phyloP scores from a whole-genome alignment of 2,329 filamentous ascomycete genomes.

The Tothia fuscella region DNA sequence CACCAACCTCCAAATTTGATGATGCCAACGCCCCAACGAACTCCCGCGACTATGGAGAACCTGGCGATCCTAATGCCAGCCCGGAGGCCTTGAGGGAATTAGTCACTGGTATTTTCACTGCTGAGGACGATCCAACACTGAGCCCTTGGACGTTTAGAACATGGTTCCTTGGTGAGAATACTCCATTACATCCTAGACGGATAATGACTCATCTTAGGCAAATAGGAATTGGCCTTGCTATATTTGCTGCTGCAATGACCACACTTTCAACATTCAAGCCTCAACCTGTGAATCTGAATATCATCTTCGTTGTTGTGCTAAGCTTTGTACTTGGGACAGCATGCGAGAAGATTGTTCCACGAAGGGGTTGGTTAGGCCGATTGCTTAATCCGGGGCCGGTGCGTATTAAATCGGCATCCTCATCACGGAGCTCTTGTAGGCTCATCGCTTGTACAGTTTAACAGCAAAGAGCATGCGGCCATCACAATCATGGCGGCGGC shows the following conservation, averaged over 20 bases:
- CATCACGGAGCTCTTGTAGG: too few relatives aligned
- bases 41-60: too few relatives aligned
- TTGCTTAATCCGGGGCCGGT: conserved; percentile 28
- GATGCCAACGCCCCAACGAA: too few relatives aligned
- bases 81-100: too few relatives aligned
- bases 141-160: conserved; percentile 10
- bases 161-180: conserved; percentile 10
- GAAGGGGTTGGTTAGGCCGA: conserved; percentile 21
- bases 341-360: conserved; percentile 27
- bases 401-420: too few relatives aligned
- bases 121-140: conserved; percentile 10
- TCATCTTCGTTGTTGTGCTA: conserved; percentile 35
- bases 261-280: conserved; percentile 29
- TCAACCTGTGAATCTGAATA: conserved; percentile 31
- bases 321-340: conserved; percentile 31
- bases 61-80: too few relatives aligned
- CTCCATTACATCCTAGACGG: conserved; percentile 23
- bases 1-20: too few relatives aligned
- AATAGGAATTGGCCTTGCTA: background rate
- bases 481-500: conserved; percentile 14
- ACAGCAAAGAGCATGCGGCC: conserved; percentile 23
- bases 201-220: background rate
- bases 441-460: too few relatives aligned
- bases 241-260: background rate
- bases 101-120: conserved; percentile 3